These are phyloP conservation scores for Glebionis coronaria DNA, from an alignment of 129 eudicot genomes.

Conservation along the genomic window DNA sequence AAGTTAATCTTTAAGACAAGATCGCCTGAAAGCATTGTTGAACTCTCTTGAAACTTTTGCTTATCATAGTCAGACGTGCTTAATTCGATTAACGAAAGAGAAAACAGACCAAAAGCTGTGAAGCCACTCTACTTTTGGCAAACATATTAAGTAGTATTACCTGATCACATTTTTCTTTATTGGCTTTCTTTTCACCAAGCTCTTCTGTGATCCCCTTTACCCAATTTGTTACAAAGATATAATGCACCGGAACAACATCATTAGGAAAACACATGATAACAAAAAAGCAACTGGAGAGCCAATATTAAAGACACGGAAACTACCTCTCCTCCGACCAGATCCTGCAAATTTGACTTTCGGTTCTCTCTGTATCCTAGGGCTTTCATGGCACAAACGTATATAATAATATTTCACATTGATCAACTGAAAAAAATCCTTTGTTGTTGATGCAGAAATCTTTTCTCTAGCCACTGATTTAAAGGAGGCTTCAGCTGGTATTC, in stretches of 20 bases:
- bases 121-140: too few relatives aligned
- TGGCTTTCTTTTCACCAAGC: constrained; percentile 26
- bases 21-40: constrained; percentile 83
- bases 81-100: constrained; percentile 38
- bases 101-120: too few relatives aligned
- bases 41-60: constrained; percentile 70
- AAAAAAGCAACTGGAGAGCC: not conserved
- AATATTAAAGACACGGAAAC: not conserved
- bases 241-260: not conserved
- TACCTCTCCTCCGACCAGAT: constrained; percentile 52
- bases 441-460: too few relatives aligned
- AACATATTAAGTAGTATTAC: not conserved
- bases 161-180: constrained; percentile 21
- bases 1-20: constrained; percentile 58
- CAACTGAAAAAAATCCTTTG: too few relatives aligned
- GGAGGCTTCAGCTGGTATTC: too few relatives aligned
- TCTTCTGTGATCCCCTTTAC: constrained; percentile 46
- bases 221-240: not conserved
- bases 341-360: constrained; percentile 44
- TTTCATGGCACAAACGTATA: constrained; percentile 46
- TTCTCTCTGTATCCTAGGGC: constrained; percentile 56
- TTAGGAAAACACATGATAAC: not conserved
- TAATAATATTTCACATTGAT: not conserved
- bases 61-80: constrained; percentile 71
- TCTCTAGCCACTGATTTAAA: too few relatives aligned